Percentiles rank a stretch among this genome's conserved stretches.
phyloP scores from a whole-genome alignment of 176 grass and related monocot genomes.

The Triticum turgidum region DNA sequence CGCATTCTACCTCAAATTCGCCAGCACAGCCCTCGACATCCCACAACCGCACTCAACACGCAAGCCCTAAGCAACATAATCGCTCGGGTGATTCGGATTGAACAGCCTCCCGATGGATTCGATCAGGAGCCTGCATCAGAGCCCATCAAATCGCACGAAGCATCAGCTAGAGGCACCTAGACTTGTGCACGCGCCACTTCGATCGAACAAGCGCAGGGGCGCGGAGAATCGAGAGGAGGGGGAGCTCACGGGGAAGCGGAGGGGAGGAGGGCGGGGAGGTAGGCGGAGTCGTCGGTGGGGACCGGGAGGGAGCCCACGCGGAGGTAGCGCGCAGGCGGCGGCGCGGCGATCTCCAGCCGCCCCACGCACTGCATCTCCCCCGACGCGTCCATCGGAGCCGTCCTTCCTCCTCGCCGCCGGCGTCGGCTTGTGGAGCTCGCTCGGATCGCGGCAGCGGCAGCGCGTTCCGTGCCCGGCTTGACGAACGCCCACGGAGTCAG shows the following conservation, averaged over 20 bases:
- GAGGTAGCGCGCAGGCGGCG: slow-evolving; percentile 76
- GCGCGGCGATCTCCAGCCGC: slow-evolving; percentile 74
- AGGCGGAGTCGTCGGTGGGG: slow-evolving; percentile 76
- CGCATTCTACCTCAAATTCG: slow-evolving; percentile 10
- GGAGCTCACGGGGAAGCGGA: slow-evolving; percentile 60
- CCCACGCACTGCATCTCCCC: slow-evolving; percentile 88
- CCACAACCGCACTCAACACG: not conserved
- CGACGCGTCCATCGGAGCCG: slow-evolving; percentile 57
- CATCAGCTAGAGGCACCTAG: not conserved
- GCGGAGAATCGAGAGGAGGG: not conserved
- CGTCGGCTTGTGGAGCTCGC: not conserved
- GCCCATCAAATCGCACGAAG: not conserved
- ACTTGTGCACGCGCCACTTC: not conserved
- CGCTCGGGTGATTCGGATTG: not conserved
- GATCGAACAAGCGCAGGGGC: not conserved
- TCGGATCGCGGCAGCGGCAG: slow-evolving; percentile 23
- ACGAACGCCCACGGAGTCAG: slow-evolving; percentile 1
- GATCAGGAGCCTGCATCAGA: slow-evolving; percentile 18
- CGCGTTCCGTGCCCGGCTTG: not conserved
- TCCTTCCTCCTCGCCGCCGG: not conserved
- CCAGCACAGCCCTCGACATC: not conserved
- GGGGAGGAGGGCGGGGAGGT: slow-evolving; percentile 65
- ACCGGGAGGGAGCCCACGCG: slow-evolving; percentile 88
- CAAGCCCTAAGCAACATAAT: slow-evolving; percentile 18
- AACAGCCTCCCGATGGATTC: not conserved